Percentiles rank a stretch among this genome's conserved stretches.
Conservation (phyloP, 208 protist genomes). For the Trypanosomatidae sp. region DNA sequence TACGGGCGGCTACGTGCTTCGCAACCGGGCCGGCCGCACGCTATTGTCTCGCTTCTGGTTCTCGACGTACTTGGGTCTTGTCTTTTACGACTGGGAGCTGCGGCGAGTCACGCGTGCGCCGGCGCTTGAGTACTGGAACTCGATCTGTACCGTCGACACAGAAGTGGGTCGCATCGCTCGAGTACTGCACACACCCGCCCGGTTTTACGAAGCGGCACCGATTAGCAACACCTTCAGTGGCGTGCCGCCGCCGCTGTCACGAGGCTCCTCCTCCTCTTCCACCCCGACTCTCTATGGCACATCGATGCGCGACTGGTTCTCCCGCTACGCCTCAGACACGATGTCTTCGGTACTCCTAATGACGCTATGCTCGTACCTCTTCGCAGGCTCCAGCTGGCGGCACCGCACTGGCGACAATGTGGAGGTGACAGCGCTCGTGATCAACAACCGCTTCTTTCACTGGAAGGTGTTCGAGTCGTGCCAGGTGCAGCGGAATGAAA, state of each 20-base stretch:
- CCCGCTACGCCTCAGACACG: neutral
- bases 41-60: conserved; percentile 49
- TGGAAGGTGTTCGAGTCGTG: conserved; percentile 49
- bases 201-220: conserved; percentile 56
- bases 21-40: conserved; percentile 24
- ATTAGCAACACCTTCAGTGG: neutral
- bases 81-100: conserved; percentile 69
- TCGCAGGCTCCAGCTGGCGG: conserved; percentile 56
- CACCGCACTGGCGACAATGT: conserved; percentile 19
- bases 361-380: conserved; percentile 34
- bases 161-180: conserved; percentile 58
- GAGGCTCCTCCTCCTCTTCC: conserved; percentile 2
- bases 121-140: conserved; percentile 75
- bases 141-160: conserved; percentile 54
- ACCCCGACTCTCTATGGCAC: conserved; percentile 1
- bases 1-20: conserved; percentile 36
- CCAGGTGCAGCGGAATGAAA: conserved; percentile 4
- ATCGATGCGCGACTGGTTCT: neutral
- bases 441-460: conserved; percentile 64
- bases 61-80: conserved; percentile 61
- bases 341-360: conserved; percentile 48
- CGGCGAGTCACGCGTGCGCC: conserved; percentile 46
- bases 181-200: conserved; percentile 41
- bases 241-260: neutral
- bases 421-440: conserved; percentile 42